Percentiles rank a stretch among this genome's conserved stretches.
phyloP scores from a whole-genome alignment of 345 rosid genomes.

The Orychophragmus violaceus region DNA sequence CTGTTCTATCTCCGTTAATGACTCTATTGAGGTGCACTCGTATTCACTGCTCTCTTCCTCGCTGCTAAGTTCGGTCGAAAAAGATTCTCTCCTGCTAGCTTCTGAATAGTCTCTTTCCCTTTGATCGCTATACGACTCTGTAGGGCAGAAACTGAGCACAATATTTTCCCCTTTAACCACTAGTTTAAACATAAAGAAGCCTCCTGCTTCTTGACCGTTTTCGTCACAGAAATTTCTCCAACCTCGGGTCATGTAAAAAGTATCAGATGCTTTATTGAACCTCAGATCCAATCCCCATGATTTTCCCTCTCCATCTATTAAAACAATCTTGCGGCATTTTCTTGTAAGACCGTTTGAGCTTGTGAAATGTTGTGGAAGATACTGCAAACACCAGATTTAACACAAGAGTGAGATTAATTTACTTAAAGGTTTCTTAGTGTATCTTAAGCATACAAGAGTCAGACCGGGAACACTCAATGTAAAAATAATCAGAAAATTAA shows the following conservation, averaged over 20 bases:
- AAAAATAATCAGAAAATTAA: neutral
- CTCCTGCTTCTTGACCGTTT: neutral
- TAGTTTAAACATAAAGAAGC: neutral
- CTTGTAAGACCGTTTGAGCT: neutral
- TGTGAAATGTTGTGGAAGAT: neutral
- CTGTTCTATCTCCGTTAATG: neutral
- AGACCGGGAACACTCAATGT: neutral
- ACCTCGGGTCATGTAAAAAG: neutral
- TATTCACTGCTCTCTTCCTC: neutral
- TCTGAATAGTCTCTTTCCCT: neutral
- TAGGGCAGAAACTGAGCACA: neutral
- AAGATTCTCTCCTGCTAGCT: neutral
- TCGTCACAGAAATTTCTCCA: neutral
- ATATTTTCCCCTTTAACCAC: neutral
- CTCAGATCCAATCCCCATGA: neutral
- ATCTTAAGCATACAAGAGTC: neutral
- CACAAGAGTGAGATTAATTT: neutral
- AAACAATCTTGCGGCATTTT: neutral
- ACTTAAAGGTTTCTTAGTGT: neutral
- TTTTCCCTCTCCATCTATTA: neutral
- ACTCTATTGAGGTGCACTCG: neutral
- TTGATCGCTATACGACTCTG: neutral
- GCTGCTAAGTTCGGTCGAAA: neutral
- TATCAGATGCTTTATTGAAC: neutral
- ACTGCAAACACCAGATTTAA: neutral